phyloP scores from a whole-genome alignment of 139 green algal species.

The Volvox reticuliferus region DNA sequence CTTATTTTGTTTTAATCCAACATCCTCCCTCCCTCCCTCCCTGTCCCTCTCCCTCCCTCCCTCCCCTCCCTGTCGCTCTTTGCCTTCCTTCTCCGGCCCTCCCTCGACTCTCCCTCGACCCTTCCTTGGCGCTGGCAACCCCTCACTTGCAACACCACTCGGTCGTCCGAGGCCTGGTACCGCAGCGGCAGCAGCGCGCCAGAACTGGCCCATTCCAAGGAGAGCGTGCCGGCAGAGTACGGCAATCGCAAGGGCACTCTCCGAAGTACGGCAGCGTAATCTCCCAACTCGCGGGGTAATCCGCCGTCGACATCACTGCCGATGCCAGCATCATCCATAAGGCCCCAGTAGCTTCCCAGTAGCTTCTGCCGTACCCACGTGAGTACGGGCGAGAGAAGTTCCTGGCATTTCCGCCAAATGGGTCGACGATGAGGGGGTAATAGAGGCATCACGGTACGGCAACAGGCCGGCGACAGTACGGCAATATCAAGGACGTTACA shows the following conservation, averaged over 20 bases:
- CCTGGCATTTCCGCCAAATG: neutral
- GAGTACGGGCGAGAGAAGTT: neutral
- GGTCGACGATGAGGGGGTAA: neutral
- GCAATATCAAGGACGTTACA: too few species aligned
- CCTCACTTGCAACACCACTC: slow-evolving; percentile 69
- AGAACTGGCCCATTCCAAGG: slow-evolving; percentile 57
- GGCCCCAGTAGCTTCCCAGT: slow-evolving; percentile 21
- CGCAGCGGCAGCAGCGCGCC: slow-evolving; percentile 66
- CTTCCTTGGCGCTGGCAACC: neutral
- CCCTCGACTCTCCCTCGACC: too few species aligned
- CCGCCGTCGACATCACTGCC: neutral
- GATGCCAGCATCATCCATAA: neutral
- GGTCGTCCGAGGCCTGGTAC: slow-evolving; percentile 62
- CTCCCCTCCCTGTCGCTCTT: too few species aligned
- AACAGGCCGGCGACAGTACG: too few species aligned
- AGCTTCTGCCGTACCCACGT: neutral
- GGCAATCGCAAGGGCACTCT: neutral
- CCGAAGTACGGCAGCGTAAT: neutral
- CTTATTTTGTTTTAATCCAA: too few species aligned
- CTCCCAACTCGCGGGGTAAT: neutral
- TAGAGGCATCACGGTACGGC: neutral
- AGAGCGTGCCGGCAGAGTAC: slow-evolving; percentile 32
- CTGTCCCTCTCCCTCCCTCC: too few species aligned
- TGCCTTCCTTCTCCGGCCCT: too few species aligned
- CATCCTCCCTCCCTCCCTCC: too few species aligned